Evolutionary conservation across 352 stramenopile species (phyloP).

Genomic region (Globisporangium acanthophoron): DNA sequence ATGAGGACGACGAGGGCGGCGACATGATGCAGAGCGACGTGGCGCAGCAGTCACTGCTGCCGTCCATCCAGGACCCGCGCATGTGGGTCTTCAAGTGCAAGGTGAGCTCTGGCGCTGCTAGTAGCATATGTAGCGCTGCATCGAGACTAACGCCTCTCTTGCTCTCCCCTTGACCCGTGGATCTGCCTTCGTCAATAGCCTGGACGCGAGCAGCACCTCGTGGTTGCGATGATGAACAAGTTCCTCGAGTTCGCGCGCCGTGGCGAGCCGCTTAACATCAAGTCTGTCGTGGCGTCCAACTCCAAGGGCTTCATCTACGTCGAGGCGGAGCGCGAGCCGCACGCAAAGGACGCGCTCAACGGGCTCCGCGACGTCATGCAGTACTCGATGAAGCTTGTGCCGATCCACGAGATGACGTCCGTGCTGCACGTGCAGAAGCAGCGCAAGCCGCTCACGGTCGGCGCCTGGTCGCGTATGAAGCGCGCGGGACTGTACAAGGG

Average conservation of each 20-base stretch:
- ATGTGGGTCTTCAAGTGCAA: slow-evolving; percentile 92
- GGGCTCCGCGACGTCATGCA: slow-evolving; percentile 79
- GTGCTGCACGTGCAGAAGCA: slow-evolving; percentile 85
- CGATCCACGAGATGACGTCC: slow-evolving; percentile 87
- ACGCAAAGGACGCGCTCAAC: slow-evolving; percentile 81
- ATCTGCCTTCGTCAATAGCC: slow-evolving; percentile 19
- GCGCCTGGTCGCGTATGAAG: slow-evolving; percentile 83
- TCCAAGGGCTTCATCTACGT: slow-evolving; percentile 90
- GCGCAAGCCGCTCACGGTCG: slow-evolving; percentile 72
- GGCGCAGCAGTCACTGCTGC: slow-evolving; percentile 82
- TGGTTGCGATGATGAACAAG: slow-evolving; percentile 89
- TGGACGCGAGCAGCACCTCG: slow-evolving; percentile 80
- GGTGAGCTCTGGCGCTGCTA: slow-evolving; percentile 13
- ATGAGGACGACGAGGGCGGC: slow-evolving; percentile 78
- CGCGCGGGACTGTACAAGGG: slow-evolving; percentile 84
- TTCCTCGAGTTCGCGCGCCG: slow-evolving; percentile 81
- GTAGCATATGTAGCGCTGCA: no score
- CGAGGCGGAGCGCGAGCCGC: slow-evolving; percentile 80
- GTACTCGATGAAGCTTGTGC: slow-evolving; percentile 88
- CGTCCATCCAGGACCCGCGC: slow-evolving; percentile 84
- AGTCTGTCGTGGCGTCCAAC: slow-evolving; percentile 83
- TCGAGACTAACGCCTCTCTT: no score
- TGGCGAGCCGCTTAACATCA: slow-evolving; percentile 80
- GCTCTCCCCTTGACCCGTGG: no score
- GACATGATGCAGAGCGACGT: slow-evolving; percentile 84